A percentile compares a stretch with the other conserved stretches of the same genome.
phyloP scores from a whole-genome alignment of 2,329 filamentous ascomycete species.

The Fusarium sp. region DNA sequence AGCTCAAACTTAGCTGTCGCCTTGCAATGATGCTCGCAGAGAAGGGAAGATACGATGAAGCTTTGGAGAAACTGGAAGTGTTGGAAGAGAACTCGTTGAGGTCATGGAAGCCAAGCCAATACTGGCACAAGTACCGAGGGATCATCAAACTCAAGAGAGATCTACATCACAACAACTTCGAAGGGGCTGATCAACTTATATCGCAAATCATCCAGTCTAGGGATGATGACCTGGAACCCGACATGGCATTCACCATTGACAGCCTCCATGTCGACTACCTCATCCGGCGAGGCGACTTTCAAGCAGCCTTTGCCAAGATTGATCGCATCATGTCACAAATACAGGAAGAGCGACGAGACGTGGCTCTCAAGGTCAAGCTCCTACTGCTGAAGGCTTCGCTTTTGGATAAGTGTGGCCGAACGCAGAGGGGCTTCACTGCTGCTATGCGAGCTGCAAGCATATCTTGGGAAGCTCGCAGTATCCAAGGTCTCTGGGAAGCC shows the following conservation, averaged over 20 bases:
- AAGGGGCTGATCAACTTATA: conserved; percentile 60
- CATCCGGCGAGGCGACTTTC: conserved; percentile 56
- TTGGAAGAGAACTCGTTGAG: conserved; percentile 68
- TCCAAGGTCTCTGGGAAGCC: conserved; percentile 76
- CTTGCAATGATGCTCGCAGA: conserved; percentile 68
- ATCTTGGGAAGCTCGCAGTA: conserved; percentile 72
- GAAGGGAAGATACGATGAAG: conserved; percentile 74
- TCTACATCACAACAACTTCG: conserved; percentile 62
- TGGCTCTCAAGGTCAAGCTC: conserved; percentile 73
- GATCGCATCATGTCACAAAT: conserved; percentile 54
- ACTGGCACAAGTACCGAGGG: conserved; percentile 71
- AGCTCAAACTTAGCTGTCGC: conserved; percentile 75
- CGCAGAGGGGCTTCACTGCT: conserved; percentile 78
- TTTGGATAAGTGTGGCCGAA: conserved; percentile 70
- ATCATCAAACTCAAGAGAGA: conserved; percentile 71
- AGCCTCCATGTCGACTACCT: conserved; percentile 62
- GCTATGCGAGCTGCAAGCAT: conserved; percentile 77
- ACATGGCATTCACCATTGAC: conserved; percentile 60
- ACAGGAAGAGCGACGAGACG: conserved; percentile 57
- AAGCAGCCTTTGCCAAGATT: conserved; percentile 58
- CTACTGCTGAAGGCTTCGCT: conserved; percentile 76
- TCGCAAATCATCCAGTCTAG: conserved; percentile 61
- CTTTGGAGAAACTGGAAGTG: conserved; percentile 54
- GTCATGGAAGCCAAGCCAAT: conserved; percentile 79
- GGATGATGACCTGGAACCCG: conserved; percentile 59